Base-by-base conservation (phyloP, 2,329 filamentous ascomycete species). In the Neofusicoccum umdonicola region DNA sequence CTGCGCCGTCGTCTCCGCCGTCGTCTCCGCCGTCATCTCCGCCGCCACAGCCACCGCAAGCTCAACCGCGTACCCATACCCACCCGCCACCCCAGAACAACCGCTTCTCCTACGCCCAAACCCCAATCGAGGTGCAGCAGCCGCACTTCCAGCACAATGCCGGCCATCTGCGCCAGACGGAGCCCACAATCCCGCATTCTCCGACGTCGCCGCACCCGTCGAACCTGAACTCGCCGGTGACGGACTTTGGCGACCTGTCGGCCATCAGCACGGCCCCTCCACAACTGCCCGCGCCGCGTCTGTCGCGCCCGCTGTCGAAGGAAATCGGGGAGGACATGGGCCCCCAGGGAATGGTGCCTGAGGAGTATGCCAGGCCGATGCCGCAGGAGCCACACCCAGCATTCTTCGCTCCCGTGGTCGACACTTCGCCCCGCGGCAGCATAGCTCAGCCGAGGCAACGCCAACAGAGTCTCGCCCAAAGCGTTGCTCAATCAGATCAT, bases 91-190 rank as follows among this genome's bases (percentile, higher is more conserved):
- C 51, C 51, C 65, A 34, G 19, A 52, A 67, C 37, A 70, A 66
- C 63, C 72, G 75, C 56, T 76, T 76, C 62, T 76, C 74, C 3
- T 77, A 76, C 68, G 72, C 73, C 45, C 72, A 74, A 39, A 77
- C 75, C 17, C 76, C 76, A 7, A 68, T 74, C 12, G 74, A 66
- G 76, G 64, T 72, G 71, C 65, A 70, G 72, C 47, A 73, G 67
- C 42, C 69, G 54, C 56, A 61, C 68, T 71, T 47, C 52, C 48
- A 66, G 9, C 37, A 39, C 51, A 22, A 63, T 69, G 60, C 72
- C 71, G 22, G 69, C 69, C 22, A 68, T 65, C 51, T 66, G 68
- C 11, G 66, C 62, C 15, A 70, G 65, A 52, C 54, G 17, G 62
- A 64, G 47, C 68, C 69, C 50, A 70, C 70, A 9, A 69, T 70